Conservation (phyloP, 495 filamentous ascomycete genomes). For the Aspergillus cavernicola region DNA sequence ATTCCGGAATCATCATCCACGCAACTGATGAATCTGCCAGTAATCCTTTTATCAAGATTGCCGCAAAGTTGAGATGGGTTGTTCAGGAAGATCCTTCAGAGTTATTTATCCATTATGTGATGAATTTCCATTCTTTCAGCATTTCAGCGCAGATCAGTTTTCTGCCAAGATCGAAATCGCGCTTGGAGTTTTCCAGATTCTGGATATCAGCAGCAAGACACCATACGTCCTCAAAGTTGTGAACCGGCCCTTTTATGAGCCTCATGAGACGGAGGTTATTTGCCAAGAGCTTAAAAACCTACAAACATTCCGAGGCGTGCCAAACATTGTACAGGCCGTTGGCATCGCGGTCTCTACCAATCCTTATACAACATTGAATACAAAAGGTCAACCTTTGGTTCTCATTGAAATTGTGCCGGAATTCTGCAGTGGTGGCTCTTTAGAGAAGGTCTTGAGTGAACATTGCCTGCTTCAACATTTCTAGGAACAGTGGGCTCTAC, state of each 20-base stretch:
- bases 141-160: conserved; percentile 10
- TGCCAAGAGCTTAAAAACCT: conserved; percentile 24
- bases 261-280: conserved; percentile 19
- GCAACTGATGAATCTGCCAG: neutral
- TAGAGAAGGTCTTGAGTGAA: conserved; percentile 13
- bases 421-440: conserved; percentile 17
- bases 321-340: conserved; percentile 19
- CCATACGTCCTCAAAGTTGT: conserved; percentile 21
- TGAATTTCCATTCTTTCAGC: conserved; percentile 16
- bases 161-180: conserved; percentile 12
- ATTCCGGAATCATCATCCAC: neutral
- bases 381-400: conserved; percentile 6
- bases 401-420: conserved; percentile 20
- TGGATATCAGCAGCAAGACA: neutral
- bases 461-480: neutral
- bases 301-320: conserved; percentile 11
- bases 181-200: conserved; percentile 16
- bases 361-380: conserved; percentile 18
- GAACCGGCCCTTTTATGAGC: conserved; percentile 18
- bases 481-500: conserved; percentile 17
- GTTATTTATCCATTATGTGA: conserved; percentile 13
- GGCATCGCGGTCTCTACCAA: conserved; percentile 21
- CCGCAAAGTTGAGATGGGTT: conserved; percentile 5
- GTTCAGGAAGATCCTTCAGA: conserved; percentile 20
- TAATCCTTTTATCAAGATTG: conserved; percentile 1